Evolutionary conservation across 768 basidiomycete genomes (phyloP), one percentile per base, ranked within the genome.

Genomic region (Collybia sordida): DNA sequence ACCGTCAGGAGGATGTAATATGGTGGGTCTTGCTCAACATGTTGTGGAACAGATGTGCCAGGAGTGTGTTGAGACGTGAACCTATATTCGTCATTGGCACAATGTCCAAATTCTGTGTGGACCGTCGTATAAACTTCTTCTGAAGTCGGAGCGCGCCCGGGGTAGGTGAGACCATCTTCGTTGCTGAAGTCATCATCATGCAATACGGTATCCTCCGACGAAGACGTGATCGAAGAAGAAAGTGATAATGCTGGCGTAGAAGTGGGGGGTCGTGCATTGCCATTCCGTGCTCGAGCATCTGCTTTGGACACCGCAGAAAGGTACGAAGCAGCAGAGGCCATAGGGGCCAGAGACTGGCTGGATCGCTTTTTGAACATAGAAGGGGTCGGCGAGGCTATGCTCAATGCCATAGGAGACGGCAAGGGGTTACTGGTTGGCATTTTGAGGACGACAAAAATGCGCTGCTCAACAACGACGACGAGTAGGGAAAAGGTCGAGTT

Each of bases 81-180:
- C n/a, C 93, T 77, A 63, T 82, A 90, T 21, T 73, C 73, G 54
- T 89, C 82, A 59, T 93, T 85, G 21, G 81, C 83, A 61, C 90
- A 93, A 67, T 93, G 92, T 1, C 95, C 95, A 64, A 95, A 98
- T 71, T 98, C 95, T 21, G 89, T 80, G 71, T 98, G 90, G 35
- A 88, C 78, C 11, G 88, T 90, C 35, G 71, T 78, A 65, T 88
- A 90, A 23, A 85, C 76, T 61, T 92, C 86, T 62, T 88, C 85
- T 0, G 89, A 92, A 31, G 86, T 91, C 0, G 90, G 90, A 2
- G 90, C 84, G n/a, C 69, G 71, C 42, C 70, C 60, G 15, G 88
- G 88, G 46, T 81, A 73, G 6, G 80, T 65, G 39, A 91, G 79
- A 6, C 80, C 81, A 49, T 86, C 80, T 23, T 68, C 59, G 56